Base-by-base conservation (phyloP, 352 stramenopile genomes). In the Phytophthora pini region DNA sequence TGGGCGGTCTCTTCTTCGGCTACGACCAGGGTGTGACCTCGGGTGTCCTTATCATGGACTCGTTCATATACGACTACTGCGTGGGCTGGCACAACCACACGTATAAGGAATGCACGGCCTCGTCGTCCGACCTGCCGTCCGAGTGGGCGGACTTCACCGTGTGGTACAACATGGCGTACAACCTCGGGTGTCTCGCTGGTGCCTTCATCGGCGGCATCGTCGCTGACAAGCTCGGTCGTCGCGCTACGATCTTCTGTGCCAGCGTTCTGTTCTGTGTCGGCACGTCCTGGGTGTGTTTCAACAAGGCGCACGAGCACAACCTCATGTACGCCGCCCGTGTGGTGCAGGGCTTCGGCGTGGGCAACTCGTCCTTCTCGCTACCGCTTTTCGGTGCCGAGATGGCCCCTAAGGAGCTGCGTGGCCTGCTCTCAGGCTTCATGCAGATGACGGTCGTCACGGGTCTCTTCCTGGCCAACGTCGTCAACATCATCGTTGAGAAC, bases 111-210 rank as follows among this genome's bases (percentile, higher is more conserved):
- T 80, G 72, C 61, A 69, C 48, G 7, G 22, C 17, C 5, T 48
- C 40, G 1, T 39, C 65, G 2, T 46, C 49, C 4, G 57, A 75
- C 3, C 58, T 77, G 2, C 67, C 71, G 1, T 10, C 11, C 26
- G 59, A 73, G 34, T 74, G 67, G 71, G 17, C 46, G 10, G 44
- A 61, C 58, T 79, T 74, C 61, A 74, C 55, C 7, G 59, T 70
- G 26, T 66, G 65, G 60, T 80, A 71, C 65, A 80, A 80, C 55
- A 77, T 81, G 62, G 39, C 68, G 9, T 81, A 81, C 61, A 77
- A 81, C 53, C 51, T 81, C 4, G 69, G 65, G 12, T 80, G 63
- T 29, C 62, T 81, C 39, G 64, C 48, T 9, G 73, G 73, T 20
- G 73, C 73, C 12, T 61, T 79, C 17, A 26, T 79, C 0, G 73